Evolutionary conservation across 768 basidiomycete species (phyloP), one percentile per base, ranked within the genome.

Genomic region (Leccinum barrowsii): DNA sequence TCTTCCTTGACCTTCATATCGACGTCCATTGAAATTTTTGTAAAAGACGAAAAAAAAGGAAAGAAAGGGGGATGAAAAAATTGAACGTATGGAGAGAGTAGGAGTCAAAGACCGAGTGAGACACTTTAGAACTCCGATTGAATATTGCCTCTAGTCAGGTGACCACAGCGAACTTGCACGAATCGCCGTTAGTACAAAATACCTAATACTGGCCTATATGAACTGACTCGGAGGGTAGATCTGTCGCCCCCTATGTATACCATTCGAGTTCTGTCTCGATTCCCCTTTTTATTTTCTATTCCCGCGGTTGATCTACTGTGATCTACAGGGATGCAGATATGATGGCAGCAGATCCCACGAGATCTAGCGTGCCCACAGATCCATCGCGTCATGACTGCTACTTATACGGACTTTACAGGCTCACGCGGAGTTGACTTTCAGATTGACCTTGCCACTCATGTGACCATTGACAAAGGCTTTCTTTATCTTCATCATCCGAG

Each of bases 1-100:
- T 90, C 86, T 57, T 90, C 87, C 72, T 90, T 90, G 68, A 73
- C 78, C 73, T 88, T 87, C 87, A 90, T 90, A 66, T 91, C 89
- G 63, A 90, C 81, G 70, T 91, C 89, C 89, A 91, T 91, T 67
- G 71, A 62, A 61, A 19, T n/a, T 42, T 42, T 35, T 35, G 17
- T n/a, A n/a, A 5, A 42, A 24, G 21, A 47, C 46, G 24, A 49
- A 15, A 58, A 53, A 22, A 47, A 50, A n/a, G 46, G 55, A 59
- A 61, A 56, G 6, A 2, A 19, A 19, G 11, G 42, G 19, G 19
- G 10, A 10, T 2, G 12, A 10, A 19, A 28, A 26, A 48, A 13
- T 13, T 12, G 0, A 22, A 47, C 5, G 24, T 22, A 24, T 21
- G 55, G 21, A 54, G 50, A 58, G 48, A 35, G 62, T 42, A 59